These are phyloP conservation scores for Nannizziopsis arthrosporioides DNA, from an alignment of 2,329 filamentous ascomycete genomes.

Conservation along the genomic window DNA sequence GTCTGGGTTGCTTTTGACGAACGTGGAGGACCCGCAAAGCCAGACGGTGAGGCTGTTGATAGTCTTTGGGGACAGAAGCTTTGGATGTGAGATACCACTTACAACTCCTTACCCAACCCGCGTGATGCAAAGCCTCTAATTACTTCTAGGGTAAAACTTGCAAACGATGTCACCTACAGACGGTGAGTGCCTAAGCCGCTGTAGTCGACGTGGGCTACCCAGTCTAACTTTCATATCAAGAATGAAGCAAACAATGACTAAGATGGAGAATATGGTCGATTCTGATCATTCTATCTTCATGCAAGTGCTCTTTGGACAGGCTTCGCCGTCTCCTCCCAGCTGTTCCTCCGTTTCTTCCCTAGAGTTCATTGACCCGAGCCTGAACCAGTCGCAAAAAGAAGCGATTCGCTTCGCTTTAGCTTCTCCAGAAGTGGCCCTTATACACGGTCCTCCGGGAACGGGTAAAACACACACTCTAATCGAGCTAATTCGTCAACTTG, in stretches of 20 bases:
- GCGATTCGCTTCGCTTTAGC: constrained; percentile 70
- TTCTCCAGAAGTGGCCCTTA: constrained; percentile 69
- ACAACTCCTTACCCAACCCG: not conserved
- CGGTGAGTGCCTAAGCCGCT: constrained; percentile 32
- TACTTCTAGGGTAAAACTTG: constrained; percentile 47
- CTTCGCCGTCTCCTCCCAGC: constrained; percentile 42
- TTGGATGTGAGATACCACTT: constrained; percentile 46
- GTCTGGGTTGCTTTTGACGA: constrained; percentile 38
- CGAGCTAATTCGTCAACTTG: constrained; percentile 83
- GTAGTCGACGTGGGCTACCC: not conserved
- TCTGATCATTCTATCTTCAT: constrained; percentile 48
- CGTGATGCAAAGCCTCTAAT: constrained; percentile 11
- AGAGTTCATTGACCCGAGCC: constrained; percentile 43
- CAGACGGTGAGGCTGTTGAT: constrained; percentile 35
- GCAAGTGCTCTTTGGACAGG: constrained; percentile 49
- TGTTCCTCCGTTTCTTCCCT: constrained; percentile 36
- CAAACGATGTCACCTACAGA: constrained; percentile 56
- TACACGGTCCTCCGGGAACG: constrained; percentile 90
- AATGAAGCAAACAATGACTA: constrained; percentile 54
- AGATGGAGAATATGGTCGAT: constrained; percentile 45
- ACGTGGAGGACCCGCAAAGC: constrained; percentile 26
- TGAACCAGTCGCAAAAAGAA: constrained; percentile 53
- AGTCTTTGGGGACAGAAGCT: constrained; percentile 46
- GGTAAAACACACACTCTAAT: constrained; percentile 96
- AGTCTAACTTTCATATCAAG: constrained; percentile 24